Conservation (phyloP, 169 alveolate species). For the Plasmodium fragile region DNA sequence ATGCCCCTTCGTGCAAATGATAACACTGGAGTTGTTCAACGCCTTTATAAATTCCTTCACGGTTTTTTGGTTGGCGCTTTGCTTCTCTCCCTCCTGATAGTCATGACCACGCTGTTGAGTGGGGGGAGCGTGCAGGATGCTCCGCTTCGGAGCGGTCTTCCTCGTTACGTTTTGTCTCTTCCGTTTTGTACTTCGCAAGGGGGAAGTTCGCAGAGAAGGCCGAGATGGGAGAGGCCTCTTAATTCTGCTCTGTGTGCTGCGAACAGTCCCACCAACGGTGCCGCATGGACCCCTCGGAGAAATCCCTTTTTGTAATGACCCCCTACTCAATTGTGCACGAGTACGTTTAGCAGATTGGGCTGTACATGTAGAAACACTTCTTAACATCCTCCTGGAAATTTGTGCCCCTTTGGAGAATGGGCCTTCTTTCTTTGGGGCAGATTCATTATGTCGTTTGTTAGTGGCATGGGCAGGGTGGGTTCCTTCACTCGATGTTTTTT, state of each 20-base stretch:
- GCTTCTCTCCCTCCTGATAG: background rate
- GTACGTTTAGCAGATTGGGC: background rate
- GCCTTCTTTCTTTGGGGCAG: background rate
- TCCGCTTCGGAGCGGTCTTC: background rate
- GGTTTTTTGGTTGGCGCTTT: constrained; percentile 12
- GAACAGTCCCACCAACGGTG: background rate
- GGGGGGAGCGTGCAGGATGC: background rate
- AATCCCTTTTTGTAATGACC: background rate
- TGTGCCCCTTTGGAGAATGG: background rate
- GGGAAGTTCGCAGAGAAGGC: background rate
- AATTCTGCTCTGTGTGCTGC: background rate
- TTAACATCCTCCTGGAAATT: background rate
- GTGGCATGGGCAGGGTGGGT: background rate
- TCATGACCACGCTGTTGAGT: background rate
- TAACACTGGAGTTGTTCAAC: constrained; percentile 31
- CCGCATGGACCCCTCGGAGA: background rate
- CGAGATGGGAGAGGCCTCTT: background rate
- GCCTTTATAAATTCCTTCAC: constrained; percentile 19
- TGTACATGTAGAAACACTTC: background rate
- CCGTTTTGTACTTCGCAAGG: background rate
- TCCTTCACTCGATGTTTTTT: background rate
- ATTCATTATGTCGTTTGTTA: background rate
- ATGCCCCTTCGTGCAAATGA: constrained; percentile 24
- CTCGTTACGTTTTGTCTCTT: background rate
- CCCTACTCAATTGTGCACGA: background rate